Conservation (phyloP, 768 basidiomycete genomes). For the Cyclocybe aegerita region DNA sequence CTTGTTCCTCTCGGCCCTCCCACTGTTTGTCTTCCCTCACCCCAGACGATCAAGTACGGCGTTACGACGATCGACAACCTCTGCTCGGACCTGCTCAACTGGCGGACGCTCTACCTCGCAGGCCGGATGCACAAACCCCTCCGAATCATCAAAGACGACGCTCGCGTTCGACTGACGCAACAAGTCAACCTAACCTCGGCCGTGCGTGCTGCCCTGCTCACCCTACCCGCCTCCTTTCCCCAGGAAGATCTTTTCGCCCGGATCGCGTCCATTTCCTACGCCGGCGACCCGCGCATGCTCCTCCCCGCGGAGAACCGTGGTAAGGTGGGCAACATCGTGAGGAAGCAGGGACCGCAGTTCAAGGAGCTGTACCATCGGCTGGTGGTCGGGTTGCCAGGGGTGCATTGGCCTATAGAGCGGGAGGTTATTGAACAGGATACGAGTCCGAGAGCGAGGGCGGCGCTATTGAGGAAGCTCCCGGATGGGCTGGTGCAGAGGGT, state of each 20-base stretch:
- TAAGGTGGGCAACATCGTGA: conserved; percentile 94
- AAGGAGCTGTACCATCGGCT: conserved; percentile 82
- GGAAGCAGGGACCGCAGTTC: conserved; percentile 80
- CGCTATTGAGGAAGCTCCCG: conserved; percentile 80
- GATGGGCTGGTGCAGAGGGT: conserved; percentile 59
- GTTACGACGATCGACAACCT: conserved; percentile 90
- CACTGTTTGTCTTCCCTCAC: neutral
- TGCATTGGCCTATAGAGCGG: conserved; percentile 62
- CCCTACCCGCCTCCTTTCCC: conserved; percentile 78
- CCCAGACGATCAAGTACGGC: conserved; percentile 93
- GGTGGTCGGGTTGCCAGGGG: conserved; percentile 76
- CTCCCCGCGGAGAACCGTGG: conserved; percentile 92
- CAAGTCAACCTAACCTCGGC: conserved; percentile 94
- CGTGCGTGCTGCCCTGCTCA: conserved; percentile 85
- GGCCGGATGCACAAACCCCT: conserved; percentile 98
- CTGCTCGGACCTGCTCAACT: conserved; percentile 87
- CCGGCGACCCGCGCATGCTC: conserved; percentile 91
- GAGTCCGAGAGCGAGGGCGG: conserved; percentile 62
- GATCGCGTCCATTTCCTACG: conserved; percentile 85
- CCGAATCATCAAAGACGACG: conserved; percentile 89
- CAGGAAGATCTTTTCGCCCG: conserved; percentile 82
- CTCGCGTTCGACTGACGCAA: conserved; percentile 87
- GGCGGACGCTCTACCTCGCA: conserved; percentile 90
- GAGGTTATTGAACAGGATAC: conserved; percentile 72
- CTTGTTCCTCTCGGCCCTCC: neutral